Evolutionary conservation across 192 early-diverging fungal species (phyloP).

Genomic region (Chytriomyces hyalinus): DNA sequence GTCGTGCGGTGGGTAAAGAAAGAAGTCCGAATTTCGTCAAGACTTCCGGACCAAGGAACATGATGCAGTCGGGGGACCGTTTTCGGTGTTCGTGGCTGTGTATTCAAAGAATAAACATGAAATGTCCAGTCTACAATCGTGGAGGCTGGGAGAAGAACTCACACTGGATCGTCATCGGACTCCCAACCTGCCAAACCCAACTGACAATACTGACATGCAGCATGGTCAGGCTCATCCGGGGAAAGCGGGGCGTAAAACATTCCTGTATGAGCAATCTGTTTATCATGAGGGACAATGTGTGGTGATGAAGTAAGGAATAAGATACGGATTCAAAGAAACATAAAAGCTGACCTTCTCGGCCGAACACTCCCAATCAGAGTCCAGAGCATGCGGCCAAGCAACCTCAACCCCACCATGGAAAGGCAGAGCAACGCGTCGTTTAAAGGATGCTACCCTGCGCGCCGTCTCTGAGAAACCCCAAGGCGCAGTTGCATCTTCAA

Average conservation of each 20-base stretch:
- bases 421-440: too few relatives aligned
- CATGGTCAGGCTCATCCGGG: constrained; percentile 25
- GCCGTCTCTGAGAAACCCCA: too few relatives aligned
- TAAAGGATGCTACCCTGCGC: too few relatives aligned
- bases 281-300: too few relatives aligned
- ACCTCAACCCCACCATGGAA: background rate
- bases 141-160: background rate
- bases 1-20: too few relatives aligned
- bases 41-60: constrained; percentile 22
- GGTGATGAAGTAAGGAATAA: too few relatives aligned
- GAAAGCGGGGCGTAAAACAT: constrained; percentile 22
- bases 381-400: constrained; percentile 13
- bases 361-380: constrained; percentile 11
- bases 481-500: too few relatives aligned
- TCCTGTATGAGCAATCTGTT: constrained; percentile 25
- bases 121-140: background rate
- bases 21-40: background rate
- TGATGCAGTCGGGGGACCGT: constrained; percentile 26
- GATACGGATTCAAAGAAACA: background rate
- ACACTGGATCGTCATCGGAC: constrained; percentile 29
- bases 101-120: background rate
- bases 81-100: constrained; percentile 33
- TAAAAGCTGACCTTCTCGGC: constrained; percentile 26
- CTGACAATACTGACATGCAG: constrained; percentile 27
- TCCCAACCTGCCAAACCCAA: constrained; percentile 35